phyloP scores from a whole-genome alignment of 768 basidiomycete species.

The Tricholoma saponaceum region DNA sequence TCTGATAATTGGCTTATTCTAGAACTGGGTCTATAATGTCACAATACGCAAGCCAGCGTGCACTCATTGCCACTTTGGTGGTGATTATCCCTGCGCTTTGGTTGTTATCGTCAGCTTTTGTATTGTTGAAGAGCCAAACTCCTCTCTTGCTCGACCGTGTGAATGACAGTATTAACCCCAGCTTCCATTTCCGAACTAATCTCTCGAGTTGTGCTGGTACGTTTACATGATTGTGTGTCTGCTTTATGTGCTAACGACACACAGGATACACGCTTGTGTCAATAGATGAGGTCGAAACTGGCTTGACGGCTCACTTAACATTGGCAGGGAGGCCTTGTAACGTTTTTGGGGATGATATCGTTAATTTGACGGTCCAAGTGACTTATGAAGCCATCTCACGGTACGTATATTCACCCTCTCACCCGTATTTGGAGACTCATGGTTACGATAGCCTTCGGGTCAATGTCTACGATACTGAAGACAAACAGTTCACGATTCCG shows the following conservation, averaged over 20 bases:
- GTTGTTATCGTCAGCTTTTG: slow-evolving; percentile 5
- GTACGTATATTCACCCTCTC: slow-evolving; percentile 24
- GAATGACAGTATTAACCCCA: background rate
- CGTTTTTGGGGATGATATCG: slow-evolving; percentile 59
- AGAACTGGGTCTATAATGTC: background rate
- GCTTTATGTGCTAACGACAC: background rate
- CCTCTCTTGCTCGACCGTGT: slow-evolving; percentile 1
- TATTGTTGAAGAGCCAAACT: slow-evolving; percentile 5
- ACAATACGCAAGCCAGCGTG: background rate
- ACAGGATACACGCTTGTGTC: slow-evolving; percentile 52
- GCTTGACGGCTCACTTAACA: slow-evolving; percentile 50
- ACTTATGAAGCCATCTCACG: slow-evolving; percentile 57
- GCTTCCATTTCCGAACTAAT: slow-evolving; percentile 11
- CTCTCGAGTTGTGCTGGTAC: slow-evolving; percentile 8
- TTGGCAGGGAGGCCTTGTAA: slow-evolving; percentile 58
- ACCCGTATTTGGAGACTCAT: background rate
- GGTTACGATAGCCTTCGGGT: slow-evolving; percentile 51
- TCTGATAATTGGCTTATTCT: background rate
- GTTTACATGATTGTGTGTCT: background rate
- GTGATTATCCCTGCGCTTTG: background rate
- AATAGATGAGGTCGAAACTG: slow-evolving; percentile 38
- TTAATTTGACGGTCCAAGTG: slow-evolving; percentile 58
- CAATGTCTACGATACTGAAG: slow-evolving; percentile 57
- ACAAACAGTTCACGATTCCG: slow-evolving; percentile 66
- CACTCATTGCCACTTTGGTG: slow-evolving; percentile 2